phyloP scores from a whole-genome alignment of 179 eudicot genomes.

The Spergularia azorica region DNA sequence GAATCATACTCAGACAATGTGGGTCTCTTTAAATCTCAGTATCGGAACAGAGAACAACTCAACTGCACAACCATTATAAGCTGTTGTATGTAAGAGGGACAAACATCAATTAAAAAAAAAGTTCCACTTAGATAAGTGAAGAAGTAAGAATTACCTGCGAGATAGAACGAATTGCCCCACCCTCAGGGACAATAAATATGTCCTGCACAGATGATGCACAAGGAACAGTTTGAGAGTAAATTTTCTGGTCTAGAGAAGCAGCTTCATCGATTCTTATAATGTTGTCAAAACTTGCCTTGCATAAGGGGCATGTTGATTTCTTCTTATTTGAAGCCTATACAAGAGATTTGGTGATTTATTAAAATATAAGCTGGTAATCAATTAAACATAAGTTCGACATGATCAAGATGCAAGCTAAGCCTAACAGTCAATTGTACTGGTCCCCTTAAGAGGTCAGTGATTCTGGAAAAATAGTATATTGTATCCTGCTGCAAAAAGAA shows the following conservation, averaged over 20 bases:
- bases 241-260: conserved; percentile 67
- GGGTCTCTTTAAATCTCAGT: too few relatives aligned
- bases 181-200: conserved; percentile 57
- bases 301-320: conserved; percentile 79
- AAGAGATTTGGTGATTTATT: conserved; percentile 12
- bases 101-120: too few relatives aligned
- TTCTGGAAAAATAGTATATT: not conserved
- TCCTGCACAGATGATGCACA: conserved; percentile 43
- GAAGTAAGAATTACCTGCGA: conserved; percentile 39
- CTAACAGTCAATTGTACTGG: not conserved
- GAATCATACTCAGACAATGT: too few relatives aligned
- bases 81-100: too few relatives aligned
- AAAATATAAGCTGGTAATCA: not conserved
- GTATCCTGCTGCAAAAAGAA: not conserved
- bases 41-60: too few relatives aligned
- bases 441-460: not conserved
- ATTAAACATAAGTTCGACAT: not conserved
- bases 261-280: conserved; percentile 70
- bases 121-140: too few relatives aligned
- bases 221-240: conserved; percentile 82
- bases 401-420: not conserved
- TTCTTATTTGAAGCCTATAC: conserved; percentile 54
- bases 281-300: conserved; percentile 63
- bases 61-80: too few relatives aligned
- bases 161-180: conserved; percentile 22